Conservation (phyloP, 176 grass and related monocot genomes). For the Phragmites australis region DNA sequence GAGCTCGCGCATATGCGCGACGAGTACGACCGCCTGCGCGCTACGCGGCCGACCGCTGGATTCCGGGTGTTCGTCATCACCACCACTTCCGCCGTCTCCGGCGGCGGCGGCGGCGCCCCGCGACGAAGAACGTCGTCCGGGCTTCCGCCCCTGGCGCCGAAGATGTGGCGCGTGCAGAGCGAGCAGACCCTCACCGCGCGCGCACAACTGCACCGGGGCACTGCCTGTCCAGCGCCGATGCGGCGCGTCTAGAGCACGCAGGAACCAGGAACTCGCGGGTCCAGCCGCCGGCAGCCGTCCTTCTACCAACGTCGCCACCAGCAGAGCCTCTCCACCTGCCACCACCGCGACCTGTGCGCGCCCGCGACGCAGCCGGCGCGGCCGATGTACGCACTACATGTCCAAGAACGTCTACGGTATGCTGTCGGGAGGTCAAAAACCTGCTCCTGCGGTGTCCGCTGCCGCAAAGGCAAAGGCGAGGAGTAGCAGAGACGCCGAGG, state of each 20-base stretch:
- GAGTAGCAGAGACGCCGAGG: background rate
- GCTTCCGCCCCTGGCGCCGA: background rate
- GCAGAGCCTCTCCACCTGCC: background rate
- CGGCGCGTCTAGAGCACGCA: slow-evolving; percentile 39
- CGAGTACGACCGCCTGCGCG: slow-evolving; percentile 45
- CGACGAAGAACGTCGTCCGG: too few species aligned
- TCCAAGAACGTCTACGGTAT: slow-evolving; percentile 33
- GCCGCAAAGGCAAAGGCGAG: background rate
- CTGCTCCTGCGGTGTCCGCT: background rate
- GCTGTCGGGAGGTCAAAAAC: too few species aligned
- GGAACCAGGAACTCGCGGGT: slow-evolving; percentile 11
- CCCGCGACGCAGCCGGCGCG: background rate
- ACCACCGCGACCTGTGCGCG: background rate
- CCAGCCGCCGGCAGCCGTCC: background rate
- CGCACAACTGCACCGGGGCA: background rate
- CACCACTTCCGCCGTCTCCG: background rate
- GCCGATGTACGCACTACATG: background rate
- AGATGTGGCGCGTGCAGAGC: slow-evolving; percentile 31
- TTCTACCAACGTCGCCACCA: background rate
- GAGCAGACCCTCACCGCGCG: background rate
- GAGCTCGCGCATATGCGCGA: slow-evolving; percentile 48
- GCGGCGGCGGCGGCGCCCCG: background rate
- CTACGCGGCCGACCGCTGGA: background rate
- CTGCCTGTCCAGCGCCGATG: background rate
- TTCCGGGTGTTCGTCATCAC: slow-evolving; percentile 45